Base-by-base conservation (phyloP, 2,329 filamentous ascomycete species). In the Pseudopyricularia cyperi region DNA sequence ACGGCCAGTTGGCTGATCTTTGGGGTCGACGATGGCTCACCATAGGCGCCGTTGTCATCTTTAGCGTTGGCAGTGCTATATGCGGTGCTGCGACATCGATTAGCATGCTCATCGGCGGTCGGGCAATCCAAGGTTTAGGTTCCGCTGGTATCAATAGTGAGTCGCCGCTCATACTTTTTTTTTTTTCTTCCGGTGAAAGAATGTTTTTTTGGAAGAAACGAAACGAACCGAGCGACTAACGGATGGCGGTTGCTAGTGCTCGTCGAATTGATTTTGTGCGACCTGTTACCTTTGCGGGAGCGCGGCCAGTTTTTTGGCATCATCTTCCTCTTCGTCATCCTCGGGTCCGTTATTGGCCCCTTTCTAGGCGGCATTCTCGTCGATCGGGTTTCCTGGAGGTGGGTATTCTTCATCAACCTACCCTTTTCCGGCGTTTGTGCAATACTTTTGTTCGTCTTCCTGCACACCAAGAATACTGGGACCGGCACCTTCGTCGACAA, bases 301-400 rank as follows among this genome's bases (percentile, higher is more conserved):
- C 51, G 59, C 1, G 54, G 52, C 24, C 46, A 52, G n/a, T 58
- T 37, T 19, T 74, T 77, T 69, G 67, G 71, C 9, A 58, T 71
- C 0, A 76, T 68, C 62, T 66, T 68, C 3, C 52, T 76, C 19
- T 76, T 76, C 0, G 74, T 75, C 8, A 61, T 77, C 3, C 57
- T 77, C 0, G 73, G 75, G 0, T 74, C 72, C 57, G 62, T 64
- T 3, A 57, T 76, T 46, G 75, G 74, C 1, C 75, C 74, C 1
- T 66, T 77, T 24, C 66, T 72, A 26, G 65, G 65, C 39, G 64
- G 65, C 5, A 68, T 65, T 46, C 56, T 65, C 0, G 58, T 59
- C 9, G 46, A 62, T 52, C 58, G 57, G 12, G 60, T 60, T n/a
- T 67, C 71, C 6, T 78, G 75, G 74, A 66, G 73, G 48, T 77